A percentile compares a stretch with the other conserved stretches of the same genome.
Evolutionary conservation across 495 filamentous ascomycete genomes (phyloP).

Genomic region (Venustampulla echinocandica): DNA sequence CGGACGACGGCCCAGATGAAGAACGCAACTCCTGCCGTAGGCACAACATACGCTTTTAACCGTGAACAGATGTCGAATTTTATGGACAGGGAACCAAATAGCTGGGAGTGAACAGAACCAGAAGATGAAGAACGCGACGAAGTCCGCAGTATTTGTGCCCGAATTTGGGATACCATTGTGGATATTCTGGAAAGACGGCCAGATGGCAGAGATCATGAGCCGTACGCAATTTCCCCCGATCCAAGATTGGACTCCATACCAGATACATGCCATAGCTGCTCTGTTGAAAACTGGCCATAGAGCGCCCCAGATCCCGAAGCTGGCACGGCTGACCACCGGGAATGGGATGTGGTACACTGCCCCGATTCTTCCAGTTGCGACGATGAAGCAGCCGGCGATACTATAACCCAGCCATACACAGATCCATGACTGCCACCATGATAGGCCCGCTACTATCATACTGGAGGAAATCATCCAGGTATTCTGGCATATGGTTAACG

Average conservation of each 20-base stretch:
- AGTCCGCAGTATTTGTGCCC: slow-evolving; percentile 69
- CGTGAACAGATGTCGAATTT: slow-evolving; percentile 82
- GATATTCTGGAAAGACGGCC: slow-evolving; percentile 55
- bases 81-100: slow-evolving; percentile 73
- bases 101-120: slow-evolving; percentile 74
- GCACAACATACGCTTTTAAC: slow-evolving; percentile 83
- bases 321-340: slow-evolving; percentile 65
- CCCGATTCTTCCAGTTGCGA: slow-evolving; percentile 73
- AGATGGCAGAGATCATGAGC: slow-evolving; percentile 76
- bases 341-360: slow-evolving; percentile 88
- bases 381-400: slow-evolving; percentile 67
- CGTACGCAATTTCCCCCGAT: slow-evolving; percentile 78
- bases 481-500: slow-evolving; percentile 39
- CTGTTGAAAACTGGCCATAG: slow-evolving; percentile 90
- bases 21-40: slow-evolving; percentile 73
- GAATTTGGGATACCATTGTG: slow-evolving; percentile 61
- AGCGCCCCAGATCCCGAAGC: slow-evolving; percentile 81
- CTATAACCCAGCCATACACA: slow-evolving; percentile 82
- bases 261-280: slow-evolving; percentile 77
- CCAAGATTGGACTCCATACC: slow-evolving; percentile 83
- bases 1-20: slow-evolving; percentile 85
- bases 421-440: slow-evolving; percentile 95
- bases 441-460: slow-evolving; percentile 64
- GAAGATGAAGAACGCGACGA: slow-evolving; percentile 74
- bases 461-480: slow-evolving; percentile 96